Evolutionary conservation across 306 rosid genomes (phyloP), one percentile per base, ranked within the genome.

Genomic region (Trifolium subterraneum): DNA sequence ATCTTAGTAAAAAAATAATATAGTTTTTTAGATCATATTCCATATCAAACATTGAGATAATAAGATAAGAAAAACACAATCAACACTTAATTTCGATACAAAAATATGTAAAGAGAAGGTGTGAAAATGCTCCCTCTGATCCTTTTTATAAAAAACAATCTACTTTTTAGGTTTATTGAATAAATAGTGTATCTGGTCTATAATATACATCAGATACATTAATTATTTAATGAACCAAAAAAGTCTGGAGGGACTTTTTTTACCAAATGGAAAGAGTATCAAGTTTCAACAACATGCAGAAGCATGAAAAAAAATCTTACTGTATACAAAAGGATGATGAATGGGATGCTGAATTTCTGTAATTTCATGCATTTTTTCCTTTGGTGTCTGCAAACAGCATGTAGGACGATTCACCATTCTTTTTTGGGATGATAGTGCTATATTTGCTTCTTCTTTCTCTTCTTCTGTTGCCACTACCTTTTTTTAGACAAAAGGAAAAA

Each of bases 301-400:
- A 1, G 7, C 8, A 47, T 0, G 50, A 12, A 2, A 22, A 22
- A 45, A 16, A 15, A 7, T 7, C 52, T 47, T 47, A 47, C 52
- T 1, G 52, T 47, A 19, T 13, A n/a, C 62, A 55, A 29, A 33
- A 59, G 19, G 11, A 55, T 55, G 33, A 7, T 58, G 38, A 25
- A 25, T 11, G 25, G 16, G 10, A 58, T 58, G 36, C 18, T 59
- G 39, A 14, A 29, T 5, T 29, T 59, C 39, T 7, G 15, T 4
- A 22, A 55, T 23, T 22, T 14, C 0, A 1, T 54, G 64, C 75
- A 54, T 33, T 70, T 70, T 70, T 44, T 35, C 10, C 64, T 36
- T 2, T 70, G 75, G 48, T 70, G 15, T 11, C 36, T 52, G 15
- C 75, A 70, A 7, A 52, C 35, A 35, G 75, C 64, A 70, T 70